Percentiles rank a stretch among this genome's conserved stretches.
Evolutionary conservation across 2,329 filamentous ascomycete species (phyloP).

Genomic region (Metarhizium humberi): DNA sequence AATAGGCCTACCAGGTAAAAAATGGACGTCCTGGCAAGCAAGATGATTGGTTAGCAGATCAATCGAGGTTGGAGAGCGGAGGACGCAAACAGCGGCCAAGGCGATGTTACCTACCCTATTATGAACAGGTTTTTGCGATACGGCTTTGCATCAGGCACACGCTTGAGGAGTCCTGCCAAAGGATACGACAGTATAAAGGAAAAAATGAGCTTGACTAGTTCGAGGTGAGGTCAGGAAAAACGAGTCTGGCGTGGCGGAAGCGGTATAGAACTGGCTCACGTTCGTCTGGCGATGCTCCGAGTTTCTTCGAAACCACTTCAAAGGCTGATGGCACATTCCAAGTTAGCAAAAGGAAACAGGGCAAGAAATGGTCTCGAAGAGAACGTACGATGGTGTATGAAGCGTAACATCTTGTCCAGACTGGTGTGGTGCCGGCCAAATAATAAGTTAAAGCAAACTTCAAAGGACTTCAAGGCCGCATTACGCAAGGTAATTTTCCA

Average conservation of each 20-base stretch:
- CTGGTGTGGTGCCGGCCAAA: background rate
- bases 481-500: no score
- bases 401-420: background rate
- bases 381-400: conserved; percentile 14
- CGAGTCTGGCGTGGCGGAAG: background rate
- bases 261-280: conserved; percentile 15
- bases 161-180: conserved; percentile 77
- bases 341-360: background rate
- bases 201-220: conserved; percentile 79
- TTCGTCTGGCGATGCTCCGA: conserved; percentile 29
- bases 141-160: conserved; percentile 77
- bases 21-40: conserved; percentile 52
- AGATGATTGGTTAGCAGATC: background rate
- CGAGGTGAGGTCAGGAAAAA: background rate
- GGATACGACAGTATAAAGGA: conserved; percentile 91
- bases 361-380: background rate
- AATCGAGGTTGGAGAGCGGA: background rate
- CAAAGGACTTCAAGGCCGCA: no score
- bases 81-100: background rate
- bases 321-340: conserved; percentile 18
- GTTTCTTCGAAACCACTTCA: conserved; percentile 19
- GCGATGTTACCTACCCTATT: conserved; percentile 56
- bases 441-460: background rate
- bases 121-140: conserved; percentile 83
- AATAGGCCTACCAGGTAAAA: conserved; percentile 95